Evolutionary conservation across 208 protist genomes (phyloP), one percentile per base, ranked within the genome.

Genomic region (Angomonas deanei): DNA sequence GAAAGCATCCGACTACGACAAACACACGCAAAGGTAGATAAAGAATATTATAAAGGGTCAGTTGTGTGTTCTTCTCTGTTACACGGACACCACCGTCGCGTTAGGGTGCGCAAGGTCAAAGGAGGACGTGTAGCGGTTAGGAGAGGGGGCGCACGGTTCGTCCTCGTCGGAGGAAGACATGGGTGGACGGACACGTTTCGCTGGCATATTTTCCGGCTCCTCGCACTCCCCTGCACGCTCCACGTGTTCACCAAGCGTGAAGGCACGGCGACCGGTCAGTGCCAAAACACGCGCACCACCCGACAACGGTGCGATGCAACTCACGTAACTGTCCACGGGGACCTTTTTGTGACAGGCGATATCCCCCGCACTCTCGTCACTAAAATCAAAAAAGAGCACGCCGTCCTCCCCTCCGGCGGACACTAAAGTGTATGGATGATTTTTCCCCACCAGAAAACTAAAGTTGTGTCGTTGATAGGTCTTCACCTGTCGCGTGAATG

Each of bases 381-480:
- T 6, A 13, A 30, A n/a, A 23, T 10, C 31, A 32, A 33, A 11
- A 5, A 33, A 66, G 78, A 86, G 4, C 86, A 34, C 47, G 84
- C 31, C 34, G 84, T 57, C 19, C 81, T 81, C 27, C 72, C 74
- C 15, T 64, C 56, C 50, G 27, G 10, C 10, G 24, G 79, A 73
- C 17, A 87, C 80, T 8, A 92, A 65, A 1, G 49, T 56, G 15
- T 66, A 53, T 27, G 26, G 36, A 39, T 27, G 24, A n/a, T n/a
- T 58, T 42, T 2, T 15, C 13, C 48, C 2, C 3, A 61, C 34
- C 13, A 86, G 31, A 48, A 88, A 57, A 3, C 69, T 66, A 55
- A 88, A 88, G 39, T 78, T 62, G n/a, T 72, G 76, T 0, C 64
- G 66, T 36, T 88, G 80, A 26, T 80, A 76, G 33, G 78, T 86